Conservation (phyloP, 148 eudicot genomes). For the Cornus kousa region DNA sequence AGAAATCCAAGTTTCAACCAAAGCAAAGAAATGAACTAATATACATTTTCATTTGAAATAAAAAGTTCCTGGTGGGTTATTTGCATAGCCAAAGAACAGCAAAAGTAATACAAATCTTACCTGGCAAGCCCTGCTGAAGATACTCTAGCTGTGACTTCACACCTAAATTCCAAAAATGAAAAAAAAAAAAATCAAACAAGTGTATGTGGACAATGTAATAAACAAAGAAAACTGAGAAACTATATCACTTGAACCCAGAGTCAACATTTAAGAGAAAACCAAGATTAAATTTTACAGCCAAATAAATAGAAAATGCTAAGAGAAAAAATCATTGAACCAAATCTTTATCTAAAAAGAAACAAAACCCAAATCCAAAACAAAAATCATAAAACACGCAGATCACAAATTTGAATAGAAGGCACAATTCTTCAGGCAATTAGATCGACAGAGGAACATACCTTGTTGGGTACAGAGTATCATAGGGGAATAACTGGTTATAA, state of each 20-base stretch:
- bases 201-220: neutral
- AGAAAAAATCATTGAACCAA: neutral
- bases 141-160: constrained; percentile 81
- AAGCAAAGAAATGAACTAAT: neutral
- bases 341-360: constrained; percentile 1
- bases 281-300: neutral
- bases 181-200: neutral
- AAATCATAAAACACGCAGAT: constrained; percentile 16
- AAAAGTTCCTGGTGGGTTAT: neutral
- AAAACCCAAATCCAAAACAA: constrained; percentile 13
- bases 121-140: constrained; percentile 90
- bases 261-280: too few relatives aligned
- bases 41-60: neutral
- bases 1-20: neutral
- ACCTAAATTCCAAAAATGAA: constrained; percentile 40
- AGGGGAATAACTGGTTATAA: constrained; percentile 90
- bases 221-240: constrained; percentile 3
- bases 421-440: constrained; percentile 11
- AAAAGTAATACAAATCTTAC: constrained; percentile 29
- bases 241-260: too few relatives aligned
- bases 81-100: neutral
- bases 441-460: constrained; percentile 38
- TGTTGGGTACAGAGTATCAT: constrained; percentile 91
- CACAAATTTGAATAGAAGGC: constrained; percentile 17
- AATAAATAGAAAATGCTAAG: neutral